A percentile compares a stretch with the other conserved stretches of the same genome.
Conservation (phyloP, 176 grass and related monocot species). For the Hordeum marinum region DNA sequence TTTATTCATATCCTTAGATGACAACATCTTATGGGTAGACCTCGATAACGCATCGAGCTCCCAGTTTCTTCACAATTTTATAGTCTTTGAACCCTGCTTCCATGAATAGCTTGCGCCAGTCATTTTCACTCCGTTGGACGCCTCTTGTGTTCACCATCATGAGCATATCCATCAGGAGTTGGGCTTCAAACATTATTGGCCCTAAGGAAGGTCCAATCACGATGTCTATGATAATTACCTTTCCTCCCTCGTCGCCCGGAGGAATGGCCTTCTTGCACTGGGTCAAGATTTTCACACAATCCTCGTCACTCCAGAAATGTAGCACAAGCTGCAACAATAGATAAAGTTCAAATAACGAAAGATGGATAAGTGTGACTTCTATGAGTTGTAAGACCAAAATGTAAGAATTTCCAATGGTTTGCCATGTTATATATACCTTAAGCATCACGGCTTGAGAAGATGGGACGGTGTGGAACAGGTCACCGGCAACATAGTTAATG, state of each 20-base stretch:
- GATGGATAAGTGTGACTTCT: not conserved
- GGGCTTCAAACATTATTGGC: not conserved
- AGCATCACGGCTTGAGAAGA: not conserved
- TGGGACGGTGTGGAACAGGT: not conserved
- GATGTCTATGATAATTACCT: not conserved
- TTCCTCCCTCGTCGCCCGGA: not conserved
- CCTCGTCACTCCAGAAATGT: not conserved
- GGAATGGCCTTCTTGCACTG: not conserved
- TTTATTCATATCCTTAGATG: not conserved
- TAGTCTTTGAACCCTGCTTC: not conserved
- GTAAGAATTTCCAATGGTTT: not conserved
- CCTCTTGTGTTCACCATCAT: not conserved
- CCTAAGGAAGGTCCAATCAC: not conserved
- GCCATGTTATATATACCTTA: not conserved
- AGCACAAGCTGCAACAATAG: not conserved
- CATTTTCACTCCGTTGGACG: not conserved
- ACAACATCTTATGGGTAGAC: not conserved
- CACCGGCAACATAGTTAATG: not conserved
- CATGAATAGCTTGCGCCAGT: not conserved
- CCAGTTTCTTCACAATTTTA: not conserved
- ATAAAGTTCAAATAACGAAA: not conserved
- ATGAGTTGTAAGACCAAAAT: not conserved
- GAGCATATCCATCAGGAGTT: not conserved
- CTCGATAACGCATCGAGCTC: not conserved
- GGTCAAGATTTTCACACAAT: not conserved